These are phyloP conservation scores for Papiliotrema nemorosa DNA, from an alignment of 1,284 basidiomycete genomes.

Conservation along the genomic window DNA sequence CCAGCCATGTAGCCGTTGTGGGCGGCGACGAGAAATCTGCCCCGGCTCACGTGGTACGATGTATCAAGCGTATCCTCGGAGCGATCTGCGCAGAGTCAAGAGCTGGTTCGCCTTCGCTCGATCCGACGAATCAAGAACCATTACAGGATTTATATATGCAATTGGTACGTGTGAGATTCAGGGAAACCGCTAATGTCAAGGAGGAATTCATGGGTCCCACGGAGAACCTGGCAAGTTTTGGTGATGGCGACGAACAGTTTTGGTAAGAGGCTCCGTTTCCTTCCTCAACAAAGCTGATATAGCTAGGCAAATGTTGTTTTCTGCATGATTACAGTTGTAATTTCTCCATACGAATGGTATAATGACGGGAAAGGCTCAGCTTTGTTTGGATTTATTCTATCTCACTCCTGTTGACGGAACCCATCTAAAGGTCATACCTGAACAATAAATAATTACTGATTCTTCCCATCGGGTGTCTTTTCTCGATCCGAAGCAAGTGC, in stretches of 20 bases:
- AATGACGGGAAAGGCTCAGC: no score
- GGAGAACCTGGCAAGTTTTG: not conserved
- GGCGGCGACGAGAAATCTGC: slow-evolving; percentile 15
- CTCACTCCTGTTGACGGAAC: no score
- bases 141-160: not conserved
- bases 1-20: slow-evolving; percentile 10
- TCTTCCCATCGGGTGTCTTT: no score
- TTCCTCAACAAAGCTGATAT: not conserved
- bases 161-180: not conserved
- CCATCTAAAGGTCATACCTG: no score
- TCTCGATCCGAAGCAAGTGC: no score
- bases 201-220: not conserved
- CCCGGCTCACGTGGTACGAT: slow-evolving; percentile 24
- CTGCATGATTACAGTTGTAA: not conserved
- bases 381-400: no score
- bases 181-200: not conserved
- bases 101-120: slow-evolving; percentile 8
- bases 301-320: slow-evolving; percentile 2
- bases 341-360: no score
- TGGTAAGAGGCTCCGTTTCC: no score
- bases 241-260: not conserved
- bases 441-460: no score
- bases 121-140: not conserved
- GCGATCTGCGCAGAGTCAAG: slow-evolving; percentile 21
- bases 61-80: slow-evolving; percentile 18